Conservation (phyloP, 2,329 filamentous ascomycete genomes). For the Fusarium austroafricanum region DNA sequence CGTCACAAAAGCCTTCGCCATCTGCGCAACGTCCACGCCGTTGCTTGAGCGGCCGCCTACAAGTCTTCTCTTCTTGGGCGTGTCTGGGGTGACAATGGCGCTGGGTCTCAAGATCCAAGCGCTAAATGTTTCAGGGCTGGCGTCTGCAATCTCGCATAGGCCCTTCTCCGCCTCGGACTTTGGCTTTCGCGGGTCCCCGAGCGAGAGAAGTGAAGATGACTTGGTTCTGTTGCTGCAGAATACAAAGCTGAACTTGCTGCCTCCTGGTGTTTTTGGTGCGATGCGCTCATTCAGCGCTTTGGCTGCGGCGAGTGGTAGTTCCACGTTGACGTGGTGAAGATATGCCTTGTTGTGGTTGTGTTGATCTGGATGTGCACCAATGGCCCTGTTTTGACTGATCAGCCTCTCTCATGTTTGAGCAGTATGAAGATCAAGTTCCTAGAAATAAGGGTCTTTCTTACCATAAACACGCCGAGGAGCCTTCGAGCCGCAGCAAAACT, state of each 20-base stretch:
- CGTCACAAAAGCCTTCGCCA: constrained; percentile 53
- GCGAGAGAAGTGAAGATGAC: constrained; percentile 51
- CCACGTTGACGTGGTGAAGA: constrained; percentile 65
- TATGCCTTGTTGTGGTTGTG: constrained; percentile 60
- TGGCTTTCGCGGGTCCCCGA: constrained; percentile 53
- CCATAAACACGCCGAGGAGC: constrained; percentile 74
- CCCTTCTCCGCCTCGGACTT: constrained; percentile 56
- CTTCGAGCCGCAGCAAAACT: constrained; percentile 53
- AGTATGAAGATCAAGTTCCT: not conserved
- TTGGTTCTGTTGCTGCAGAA: constrained; percentile 56
- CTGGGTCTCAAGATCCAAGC: constrained; percentile 54
- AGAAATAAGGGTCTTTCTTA: constrained; percentile 57
- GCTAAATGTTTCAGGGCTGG: constrained; percentile 49
- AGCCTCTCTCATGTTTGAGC: not conserved
- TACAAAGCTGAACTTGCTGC: constrained; percentile 56
- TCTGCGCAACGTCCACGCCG: constrained; percentile 51
- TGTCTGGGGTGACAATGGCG: constrained; percentile 46
- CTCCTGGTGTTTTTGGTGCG: constrained; percentile 45
- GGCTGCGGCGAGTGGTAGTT: constrained; percentile 71
- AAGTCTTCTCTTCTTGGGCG: constrained; percentile 45
- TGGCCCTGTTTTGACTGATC: constrained; percentile 49
- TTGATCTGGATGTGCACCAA: constrained; percentile 58
- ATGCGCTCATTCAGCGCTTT: constrained; percentile 59
- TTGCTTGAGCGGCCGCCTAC: constrained; percentile 47
- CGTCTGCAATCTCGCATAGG: constrained; percentile 53